Evolutionary conservation across 768 basidiomycete genomes (phyloP), one percentile per base, ranked within the genome.

Genomic region (Russula dissimulans): DNA sequence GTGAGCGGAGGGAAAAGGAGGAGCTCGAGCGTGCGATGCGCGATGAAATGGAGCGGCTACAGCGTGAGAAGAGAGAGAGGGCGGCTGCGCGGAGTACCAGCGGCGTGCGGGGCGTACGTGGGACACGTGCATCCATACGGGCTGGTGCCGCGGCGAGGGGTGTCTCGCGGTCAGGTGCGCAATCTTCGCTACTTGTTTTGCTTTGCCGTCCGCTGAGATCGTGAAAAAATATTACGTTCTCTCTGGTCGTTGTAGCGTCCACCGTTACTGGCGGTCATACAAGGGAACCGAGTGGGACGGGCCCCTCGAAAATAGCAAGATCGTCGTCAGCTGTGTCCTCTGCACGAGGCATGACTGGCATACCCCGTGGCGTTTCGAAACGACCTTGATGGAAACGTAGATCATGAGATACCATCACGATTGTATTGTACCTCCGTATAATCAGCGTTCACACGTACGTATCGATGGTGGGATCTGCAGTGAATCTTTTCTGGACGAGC

Each of bases 91-190:
- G 63, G 18, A 61, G 68, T 49, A 68, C 81, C 26, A 86, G 87
- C 38, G 80, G 81, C 15, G 80, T 88, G 3, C 72, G 86, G 67
- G 89, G 88, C 8, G 83, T 88, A 34, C 79, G 86, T 56, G 89
- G 87, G 3, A 91, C 83, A 5, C 78, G 84, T 46, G 85, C 82
- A 1, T 86, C 82, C 12, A 76, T 79, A 75, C 79, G 82, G 59
- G 81, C 77, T 41, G 80, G 77, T 48, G 70, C 74, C 32, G 48
- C 56, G 22, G n/a, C 56, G 31, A 64, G 62, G 12, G 65, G 53
- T 5, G 42, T 43, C 44, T 39, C 56, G 41, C 54, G 65, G 36
- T 50, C 47, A 26, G 53, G 65, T 66, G 54, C 41, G 56, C 7
- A 45, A 44, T 2, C 18, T 26, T 34, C 8, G 2, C 18, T 11